Conservation (phyloP, 2,329 filamentous ascomycete genomes). For the Colletotrichum sp. region DNA sequence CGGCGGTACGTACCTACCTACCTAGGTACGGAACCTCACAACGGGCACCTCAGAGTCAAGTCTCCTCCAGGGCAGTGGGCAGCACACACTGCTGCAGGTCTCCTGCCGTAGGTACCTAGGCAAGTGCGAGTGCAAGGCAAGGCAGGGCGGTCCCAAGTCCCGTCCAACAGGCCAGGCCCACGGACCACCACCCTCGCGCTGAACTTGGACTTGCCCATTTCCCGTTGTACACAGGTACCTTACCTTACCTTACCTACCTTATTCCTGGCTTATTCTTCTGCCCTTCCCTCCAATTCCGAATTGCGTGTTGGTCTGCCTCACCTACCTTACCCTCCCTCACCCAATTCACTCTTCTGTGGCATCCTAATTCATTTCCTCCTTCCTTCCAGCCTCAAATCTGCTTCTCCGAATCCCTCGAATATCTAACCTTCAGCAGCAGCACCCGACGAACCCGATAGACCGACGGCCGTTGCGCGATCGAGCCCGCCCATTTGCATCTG, state of each 20-base stretch:
- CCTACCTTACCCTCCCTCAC: background rate
- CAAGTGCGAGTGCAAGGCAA: background rate
- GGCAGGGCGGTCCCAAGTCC: background rate
- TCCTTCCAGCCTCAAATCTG: background rate
- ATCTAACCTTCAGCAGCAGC: background rate
- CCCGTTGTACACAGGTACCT: background rate
- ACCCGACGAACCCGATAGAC: background rate
- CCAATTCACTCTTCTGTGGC: background rate
- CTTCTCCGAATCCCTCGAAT: background rate
- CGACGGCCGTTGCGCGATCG: background rate
- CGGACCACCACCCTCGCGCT: background rate
- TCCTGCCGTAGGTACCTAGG: background rate
- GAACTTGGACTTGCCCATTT: background rate
- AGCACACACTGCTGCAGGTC: background rate
- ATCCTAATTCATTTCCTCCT: background rate
- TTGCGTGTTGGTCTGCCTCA: background rate
- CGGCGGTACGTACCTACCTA: background rate
- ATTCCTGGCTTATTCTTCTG: background rate
- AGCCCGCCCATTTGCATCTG: background rate
- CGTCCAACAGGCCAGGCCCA: background rate
- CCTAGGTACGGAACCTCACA: background rate
- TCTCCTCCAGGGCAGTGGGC: background rate
- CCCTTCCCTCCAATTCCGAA: background rate
- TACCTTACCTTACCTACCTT: background rate
- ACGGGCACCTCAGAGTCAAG: background rate